Percentiles rank a stretch among this genome's conserved stretches.
Conservation (phyloP, 257 asterid genomes). For the Solanum stenotomum region DNA sequence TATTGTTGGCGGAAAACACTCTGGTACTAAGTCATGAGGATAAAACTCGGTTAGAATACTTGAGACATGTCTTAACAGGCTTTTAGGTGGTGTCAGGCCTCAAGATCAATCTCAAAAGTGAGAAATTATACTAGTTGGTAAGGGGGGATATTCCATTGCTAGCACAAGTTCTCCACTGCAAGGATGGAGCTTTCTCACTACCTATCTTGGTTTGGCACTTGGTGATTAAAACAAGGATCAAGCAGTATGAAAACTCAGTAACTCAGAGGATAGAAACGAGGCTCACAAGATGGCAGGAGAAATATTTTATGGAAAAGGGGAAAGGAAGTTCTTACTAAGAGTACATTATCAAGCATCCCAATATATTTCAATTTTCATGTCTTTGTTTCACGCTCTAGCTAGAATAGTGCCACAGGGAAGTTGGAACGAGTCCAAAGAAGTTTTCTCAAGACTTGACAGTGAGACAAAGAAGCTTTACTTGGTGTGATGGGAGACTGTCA, state of each 20-base stretch:
- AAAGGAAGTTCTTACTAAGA: neutral
- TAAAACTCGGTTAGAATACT: neutral
- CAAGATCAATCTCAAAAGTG: neutral
- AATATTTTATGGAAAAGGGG: neutral
- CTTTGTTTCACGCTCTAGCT: neutral
- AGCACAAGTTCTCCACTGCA: neutral
- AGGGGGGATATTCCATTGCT: neutral
- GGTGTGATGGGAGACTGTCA: neutral
- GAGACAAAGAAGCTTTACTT: neutral
- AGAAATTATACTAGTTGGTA: neutral
- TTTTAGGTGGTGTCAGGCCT: neutral
- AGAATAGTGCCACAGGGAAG: neutral
- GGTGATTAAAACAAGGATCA: neutral
- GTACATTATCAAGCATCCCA: neutral
- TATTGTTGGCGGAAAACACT: neutral
- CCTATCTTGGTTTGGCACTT: neutral
- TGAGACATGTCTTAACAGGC: neutral
- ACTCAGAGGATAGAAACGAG: neutral
- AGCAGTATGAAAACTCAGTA: neutral
- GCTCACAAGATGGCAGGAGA: neutral
- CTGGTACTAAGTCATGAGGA: neutral
- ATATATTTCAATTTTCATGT: neutral
- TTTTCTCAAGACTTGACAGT: neutral
- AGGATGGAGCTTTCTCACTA: neutral
- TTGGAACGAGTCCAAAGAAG: neutral